Evolutionary conservation across 2,329 filamentous ascomycete genomes (phyloP).

Genomic region (Talaromyces marneffei): DNA sequence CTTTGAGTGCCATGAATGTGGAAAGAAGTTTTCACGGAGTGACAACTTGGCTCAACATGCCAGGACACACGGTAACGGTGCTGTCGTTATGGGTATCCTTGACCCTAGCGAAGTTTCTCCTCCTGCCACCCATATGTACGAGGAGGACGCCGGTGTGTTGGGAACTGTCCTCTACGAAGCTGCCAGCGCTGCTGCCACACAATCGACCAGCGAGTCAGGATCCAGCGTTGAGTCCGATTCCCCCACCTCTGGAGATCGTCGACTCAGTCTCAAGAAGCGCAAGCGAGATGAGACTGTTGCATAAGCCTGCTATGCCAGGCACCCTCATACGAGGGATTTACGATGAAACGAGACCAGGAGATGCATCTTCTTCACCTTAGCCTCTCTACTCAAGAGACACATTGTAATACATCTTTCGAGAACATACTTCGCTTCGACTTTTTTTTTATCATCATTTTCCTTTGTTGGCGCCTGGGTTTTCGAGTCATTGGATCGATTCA

Average conservation of each 20-base stretch:
- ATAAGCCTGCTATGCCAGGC: slow-evolving; percentile 31
- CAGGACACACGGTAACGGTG: slow-evolving; percentile 83
- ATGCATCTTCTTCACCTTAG: slow-evolving; percentile 19
- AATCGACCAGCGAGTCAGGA: slow-evolving; percentile 39
- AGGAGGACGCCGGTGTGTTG: slow-evolving; percentile 61
- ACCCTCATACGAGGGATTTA: slow-evolving; percentile 20
- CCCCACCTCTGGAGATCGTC: slow-evolving; percentile 34
- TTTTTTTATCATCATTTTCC: slow-evolving; percentile 8
- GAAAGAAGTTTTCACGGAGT: slow-evolving; percentile 97
- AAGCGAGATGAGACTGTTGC: slow-evolving; percentile 60
- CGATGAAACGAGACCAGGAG: slow-evolving; percentile 38
- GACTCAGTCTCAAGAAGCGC: slow-evolving; percentile 64
- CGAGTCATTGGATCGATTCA: slow-evolving; percentile 11
- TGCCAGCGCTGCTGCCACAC: slow-evolving; percentile 65
- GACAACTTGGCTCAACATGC: slow-evolving; percentile 97
- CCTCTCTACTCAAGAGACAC: slow-evolving; percentile 5
- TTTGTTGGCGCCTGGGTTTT: slow-evolving; percentile 14
- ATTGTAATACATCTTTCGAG: slow-evolving; percentile 15
- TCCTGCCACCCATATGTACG: slow-evolving; percentile 36
- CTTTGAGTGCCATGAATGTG: slow-evolving; percentile 94
- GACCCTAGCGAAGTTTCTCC: slow-evolving; percentile 51
- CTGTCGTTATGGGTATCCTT: slow-evolving; percentile 84
- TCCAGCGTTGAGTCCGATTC: slow-evolving; percentile 32
- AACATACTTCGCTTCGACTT: slow-evolving; percentile 14
- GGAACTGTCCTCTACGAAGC: slow-evolving; percentile 79